phyloP scores from a whole-genome alignment of 495 filamentous ascomycete species.

The Aspergillus olivimuriae region DNA sequence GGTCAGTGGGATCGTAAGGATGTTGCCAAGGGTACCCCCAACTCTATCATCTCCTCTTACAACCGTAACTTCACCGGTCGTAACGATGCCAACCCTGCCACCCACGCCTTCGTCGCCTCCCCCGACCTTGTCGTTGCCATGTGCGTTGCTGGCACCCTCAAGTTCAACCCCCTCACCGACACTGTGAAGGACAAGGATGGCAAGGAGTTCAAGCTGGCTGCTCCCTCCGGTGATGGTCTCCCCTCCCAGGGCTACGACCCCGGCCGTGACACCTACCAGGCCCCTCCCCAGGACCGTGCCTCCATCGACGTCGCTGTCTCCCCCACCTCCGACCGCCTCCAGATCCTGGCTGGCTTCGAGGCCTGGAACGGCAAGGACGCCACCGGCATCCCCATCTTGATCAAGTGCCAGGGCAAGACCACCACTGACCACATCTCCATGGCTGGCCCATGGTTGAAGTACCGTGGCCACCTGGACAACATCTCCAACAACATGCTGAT shows the following conservation, averaged over 20 bases:
- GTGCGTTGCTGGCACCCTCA: slow-evolving; percentile 81
- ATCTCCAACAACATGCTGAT: slow-evolving; percentile 99
- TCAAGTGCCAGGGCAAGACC: slow-evolving; percentile 97
- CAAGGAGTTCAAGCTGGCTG: slow-evolving; percentile 85
- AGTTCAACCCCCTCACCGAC: slow-evolving; percentile 97
- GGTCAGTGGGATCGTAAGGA: slow-evolving; percentile 92
- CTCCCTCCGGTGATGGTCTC: slow-evolving; percentile 77
- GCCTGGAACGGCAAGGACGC: slow-evolving; percentile 95
- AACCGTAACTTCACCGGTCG: slow-evolving; percentile 99
- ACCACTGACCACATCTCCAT: slow-evolving; percentile 99
- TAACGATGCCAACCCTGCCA: slow-evolving; percentile 98
- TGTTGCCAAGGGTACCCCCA: slow-evolving; percentile 93
- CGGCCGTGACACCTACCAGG: slow-evolving; percentile 93
- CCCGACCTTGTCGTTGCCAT: slow-evolving; percentile 93
- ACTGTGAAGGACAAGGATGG: slow-evolving; percentile 92
- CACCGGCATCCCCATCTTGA: slow-evolving; percentile 81
- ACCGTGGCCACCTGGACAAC: slow-evolving; percentile 99
- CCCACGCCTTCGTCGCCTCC: slow-evolving; percentile 97
- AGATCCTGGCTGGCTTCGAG: slow-evolving; percentile 79
- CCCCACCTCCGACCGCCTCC: slow-evolving; percentile 86
- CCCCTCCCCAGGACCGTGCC: slow-evolving; percentile 74
- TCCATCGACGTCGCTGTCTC: slow-evolving; percentile 76
- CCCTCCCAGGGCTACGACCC: slow-evolving; percentile 83
- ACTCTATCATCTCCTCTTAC: slow-evolving; percentile 94
- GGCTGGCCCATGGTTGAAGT: slow-evolving; percentile 98